These are phyloP conservation scores for Fraxinus angustifolia DNA, from an alignment of 305 asterid genomes.

Conservation along the genomic window DNA sequence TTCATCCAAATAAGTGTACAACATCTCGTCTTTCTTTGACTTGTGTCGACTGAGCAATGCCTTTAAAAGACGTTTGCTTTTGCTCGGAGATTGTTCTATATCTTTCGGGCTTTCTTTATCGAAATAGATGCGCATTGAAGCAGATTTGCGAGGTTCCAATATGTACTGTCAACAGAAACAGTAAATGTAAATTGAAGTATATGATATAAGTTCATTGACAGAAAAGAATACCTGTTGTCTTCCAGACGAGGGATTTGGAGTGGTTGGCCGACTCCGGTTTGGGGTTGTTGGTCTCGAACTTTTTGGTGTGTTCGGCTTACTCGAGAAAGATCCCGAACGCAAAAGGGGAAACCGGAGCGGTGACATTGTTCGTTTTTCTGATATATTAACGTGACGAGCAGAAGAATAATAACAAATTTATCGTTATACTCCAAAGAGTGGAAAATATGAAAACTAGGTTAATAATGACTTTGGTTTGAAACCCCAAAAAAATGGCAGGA, in stretches of 20 bases:
- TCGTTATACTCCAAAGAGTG: neutral
- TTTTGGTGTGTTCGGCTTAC: conserved; percentile 66
- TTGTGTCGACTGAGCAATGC: conserved; percentile 81
- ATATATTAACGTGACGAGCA: neutral
- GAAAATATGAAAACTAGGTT: neutral
- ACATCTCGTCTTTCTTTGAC: conserved; percentile 84
- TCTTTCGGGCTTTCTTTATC: conserved; percentile 60
- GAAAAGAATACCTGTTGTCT: conserved; percentile 47
- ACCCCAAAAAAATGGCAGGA: neutral
- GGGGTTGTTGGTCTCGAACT: conserved; percentile 69
- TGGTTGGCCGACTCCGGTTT: conserved; percentile 53
- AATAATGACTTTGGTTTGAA: neutral
- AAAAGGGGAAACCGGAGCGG: conserved; percentile 78
- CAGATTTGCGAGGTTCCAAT: conserved; percentile 72
- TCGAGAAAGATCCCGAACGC: conserved; percentile 63
- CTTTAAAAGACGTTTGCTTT: conserved; percentile 83
- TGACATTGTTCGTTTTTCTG: conserved; percentile 71
- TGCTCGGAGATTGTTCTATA: conserved; percentile 59
- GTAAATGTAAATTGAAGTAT: neutral
- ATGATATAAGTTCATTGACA: neutral
- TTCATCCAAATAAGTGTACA: conserved; percentile 85
- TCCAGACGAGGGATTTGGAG: conserved; percentile 57
- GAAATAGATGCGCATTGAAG: conserved; percentile 63
- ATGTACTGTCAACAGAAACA: conserved; percentile 42
- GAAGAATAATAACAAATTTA: neutral